Conservation (phyloP, 2,329 filamentous ascomycete species). For the Sordariomycetes sp. region DNA sequence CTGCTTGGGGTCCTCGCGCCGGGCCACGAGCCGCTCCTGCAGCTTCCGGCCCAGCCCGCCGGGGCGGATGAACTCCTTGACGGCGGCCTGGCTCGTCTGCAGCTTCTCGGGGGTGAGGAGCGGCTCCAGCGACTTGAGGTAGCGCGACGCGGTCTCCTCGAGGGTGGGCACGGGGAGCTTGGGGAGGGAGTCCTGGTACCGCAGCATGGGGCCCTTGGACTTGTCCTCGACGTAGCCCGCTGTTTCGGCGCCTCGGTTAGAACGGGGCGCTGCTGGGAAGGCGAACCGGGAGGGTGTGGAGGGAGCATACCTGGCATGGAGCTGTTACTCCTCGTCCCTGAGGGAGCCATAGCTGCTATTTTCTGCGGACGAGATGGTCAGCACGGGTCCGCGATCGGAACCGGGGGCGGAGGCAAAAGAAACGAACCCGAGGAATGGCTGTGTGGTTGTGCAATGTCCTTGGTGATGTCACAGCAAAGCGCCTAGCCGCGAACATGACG, state of each 20-base stretch:
- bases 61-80: conserved; percentile 81
- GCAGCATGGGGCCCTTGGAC: conserved; percentile 69
- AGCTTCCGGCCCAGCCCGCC: conserved; percentile 73
- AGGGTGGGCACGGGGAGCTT: conserved; percentile 70
- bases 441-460: neutral
- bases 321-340: conserved; percentile 44
- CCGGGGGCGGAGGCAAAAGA: neutral
- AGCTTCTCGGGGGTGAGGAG: conserved; percentile 60
- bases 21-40: conserved; percentile 77
- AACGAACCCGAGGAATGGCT: neutral
- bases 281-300: neutral
- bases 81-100: conserved; percentile 66
- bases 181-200: conserved; percentile 79
- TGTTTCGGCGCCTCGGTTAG: neutral
- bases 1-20: conserved; percentile 65
- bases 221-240: conserved; percentile 70
- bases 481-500: conserved; percentile 7
- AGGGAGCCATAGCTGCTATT: conserved; percentile 38
- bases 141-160: conserved; percentile 70
- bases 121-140: conserved; percentile 70
- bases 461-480: conserved; percentile 3
- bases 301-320: conserved; percentile 34
- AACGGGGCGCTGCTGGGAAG: neutral
- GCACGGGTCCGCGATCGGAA: neutral
- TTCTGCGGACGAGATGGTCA: conserved; percentile 13